Base-by-base conservation (phyloP, 2,329 filamentous ascomycete species). In the Rhexocercosporidium sp. region DNA sequence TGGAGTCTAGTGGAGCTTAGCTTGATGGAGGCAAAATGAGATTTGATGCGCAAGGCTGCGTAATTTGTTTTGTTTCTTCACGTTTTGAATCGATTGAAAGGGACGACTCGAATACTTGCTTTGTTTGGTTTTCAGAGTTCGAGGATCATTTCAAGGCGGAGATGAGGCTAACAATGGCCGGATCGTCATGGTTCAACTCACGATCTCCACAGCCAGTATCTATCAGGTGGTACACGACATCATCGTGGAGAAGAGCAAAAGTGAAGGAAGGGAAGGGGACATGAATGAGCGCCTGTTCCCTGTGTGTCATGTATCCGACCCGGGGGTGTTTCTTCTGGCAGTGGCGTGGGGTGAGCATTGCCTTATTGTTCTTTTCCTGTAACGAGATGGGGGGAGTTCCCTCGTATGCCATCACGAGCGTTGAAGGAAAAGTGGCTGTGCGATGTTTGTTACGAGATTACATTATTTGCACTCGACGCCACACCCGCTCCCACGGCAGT, bases 291-390 rank as follows among this genome's bases (percentile, higher is more conserved):
- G 49, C 59, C 60, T 47, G 63, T 49, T 20, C 65, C 59, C 64
- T 86, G 85, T 70, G 49, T 66, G 64, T 67, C 60, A 67, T 57
- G 51, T 46, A 8, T 22, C 22, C 34, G 11, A 7, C 22, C 29
- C 46, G 34, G 16, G 16, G 25, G 27, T 34, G 39, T 31, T 47
- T 34, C 39, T 60, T 47, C 6, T 47, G 31, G 11, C 8, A 22
- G 22, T 34, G 25, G 62, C 51, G 62, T 56, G 62, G 39, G 62
- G 62, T 57, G 27, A 29, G 14, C 20, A 29, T 54, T 22, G 34
- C 37, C 57, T 60, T 47, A 31, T 46, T 46, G 20, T 37, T 60
- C 57, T 46, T 46, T 46, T 60, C 39, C 39, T 46, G 57, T 46
- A 47, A 44, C 27, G 22, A 20, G 41, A 34, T 59, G 39, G 41